Percentiles rank a stretch among this genome's conserved stretches.
Conservation (phyloP, 257 asterid genomes). For the Knoxia roxburghii region DNA sequence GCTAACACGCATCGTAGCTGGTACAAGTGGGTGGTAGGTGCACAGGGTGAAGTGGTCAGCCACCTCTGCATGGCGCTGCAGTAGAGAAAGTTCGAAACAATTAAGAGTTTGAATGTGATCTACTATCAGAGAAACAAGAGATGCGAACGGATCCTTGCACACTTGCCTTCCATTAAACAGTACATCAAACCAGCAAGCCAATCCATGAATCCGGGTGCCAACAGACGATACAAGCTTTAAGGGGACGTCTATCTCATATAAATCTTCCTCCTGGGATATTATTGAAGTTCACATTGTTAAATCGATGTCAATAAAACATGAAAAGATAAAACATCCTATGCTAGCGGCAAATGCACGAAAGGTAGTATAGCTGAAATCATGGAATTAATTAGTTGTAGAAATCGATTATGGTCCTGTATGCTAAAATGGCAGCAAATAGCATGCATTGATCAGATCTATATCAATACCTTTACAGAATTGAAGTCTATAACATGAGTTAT, state of each 20-base stretch:
- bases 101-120: too few species aligned
- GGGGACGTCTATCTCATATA: constrained; percentile 85
- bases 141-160: too few species aligned
- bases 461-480: constrained; percentile 38
- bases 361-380: neutral
- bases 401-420: neutral
- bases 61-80: constrained; percentile 88
- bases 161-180: constrained; percentile 86
- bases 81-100: neutral
- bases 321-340: neutral
- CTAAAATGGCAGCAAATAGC: neutral
- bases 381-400: constrained; percentile 5
- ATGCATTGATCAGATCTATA: neutral
- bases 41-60: constrained; percentile 97
- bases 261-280: constrained; percentile 80
- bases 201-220: constrained; percentile 90
- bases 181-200: constrained; percentile 99
- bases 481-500: constrained; percentile 66
- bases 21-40: constrained; percentile 98
- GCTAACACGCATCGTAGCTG: constrained; percentile 91
- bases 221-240: constrained; percentile 60
- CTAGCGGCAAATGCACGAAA: neutral
- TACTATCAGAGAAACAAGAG: neutral
- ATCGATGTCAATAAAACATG: neutral
- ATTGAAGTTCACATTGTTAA: neutral